A percentile compares a stretch with the other conserved stretches of the same genome.
Evolutionary conservation across 805 yeast species (phyloP).

Genomic region (Nakazawaea wickerhamii): DNA sequence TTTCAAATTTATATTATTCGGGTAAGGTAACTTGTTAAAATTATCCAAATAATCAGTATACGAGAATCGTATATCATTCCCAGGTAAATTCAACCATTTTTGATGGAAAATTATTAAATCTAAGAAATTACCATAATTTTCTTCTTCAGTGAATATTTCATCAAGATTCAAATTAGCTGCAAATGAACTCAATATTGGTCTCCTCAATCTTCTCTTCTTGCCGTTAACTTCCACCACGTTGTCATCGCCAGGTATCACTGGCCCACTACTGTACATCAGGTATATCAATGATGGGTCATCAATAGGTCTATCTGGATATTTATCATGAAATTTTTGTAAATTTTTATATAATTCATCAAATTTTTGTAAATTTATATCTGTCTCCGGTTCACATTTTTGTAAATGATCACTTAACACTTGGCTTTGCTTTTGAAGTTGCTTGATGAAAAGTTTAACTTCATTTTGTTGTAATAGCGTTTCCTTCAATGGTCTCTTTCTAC

Average conservation of each 20-base stretch:
- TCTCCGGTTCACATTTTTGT: conserved; percentile 17
- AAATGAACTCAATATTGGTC: conserved; percentile 41
- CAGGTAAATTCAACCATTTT: conserved; percentile 44
- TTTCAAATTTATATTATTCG: conserved; percentile 20
- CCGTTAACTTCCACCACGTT: conserved; percentile 15
- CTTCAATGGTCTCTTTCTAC: conserved; percentile 38
- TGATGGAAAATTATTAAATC: conserved; percentile 52
- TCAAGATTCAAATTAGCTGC: conserved; percentile 46
- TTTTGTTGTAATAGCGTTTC: conserved; percentile 59
- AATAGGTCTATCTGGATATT: conserved; percentile 25
- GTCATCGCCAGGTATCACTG: conserved; percentile 15
- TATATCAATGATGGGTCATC: conserved; percentile 26
- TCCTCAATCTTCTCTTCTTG: conserved; percentile 24
- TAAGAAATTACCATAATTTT: conserved; percentile 57
- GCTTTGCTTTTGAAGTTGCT: conserved; percentile 36
- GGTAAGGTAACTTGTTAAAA: conserved; percentile 33
- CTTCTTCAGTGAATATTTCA: conserved; percentile 50
- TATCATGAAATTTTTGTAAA: conserved; percentile 26
- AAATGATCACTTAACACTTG: conserved; percentile 17
- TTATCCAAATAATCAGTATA: conserved; percentile 47
- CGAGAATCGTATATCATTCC: conserved; percentile 26
- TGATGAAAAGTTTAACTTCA: conserved; percentile 51
- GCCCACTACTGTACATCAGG: conserved; percentile 22
- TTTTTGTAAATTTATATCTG: conserved; percentile 24
- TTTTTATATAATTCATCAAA: conserved; percentile 33